Evolutionary conservation across 495 filamentous ascomycete genomes (phyloP).

Genomic region (Venustampulla echinocandica): DNA sequence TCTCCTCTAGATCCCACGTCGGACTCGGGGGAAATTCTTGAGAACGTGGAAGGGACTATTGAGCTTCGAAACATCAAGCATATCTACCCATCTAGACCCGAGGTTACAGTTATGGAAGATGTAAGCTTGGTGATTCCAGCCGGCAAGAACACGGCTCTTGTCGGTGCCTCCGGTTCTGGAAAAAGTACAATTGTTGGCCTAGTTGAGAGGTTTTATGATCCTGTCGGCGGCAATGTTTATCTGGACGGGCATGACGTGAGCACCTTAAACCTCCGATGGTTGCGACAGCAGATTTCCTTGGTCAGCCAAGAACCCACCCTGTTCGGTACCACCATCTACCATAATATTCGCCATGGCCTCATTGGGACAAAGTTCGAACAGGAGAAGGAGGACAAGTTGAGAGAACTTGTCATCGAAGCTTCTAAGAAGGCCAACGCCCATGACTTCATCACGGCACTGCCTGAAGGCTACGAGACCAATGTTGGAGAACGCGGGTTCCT

Average conservation of each 20-base stretch:
- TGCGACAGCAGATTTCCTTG: constrained; percentile 82
- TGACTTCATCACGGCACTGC: constrained; percentile 76
- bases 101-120: constrained; percentile 77
- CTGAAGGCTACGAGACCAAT: constrained; percentile 86
- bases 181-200: constrained; percentile 91
- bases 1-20: constrained; percentile 79
- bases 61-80: constrained; percentile 80
- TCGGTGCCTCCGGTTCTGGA: constrained; percentile 79
- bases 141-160: constrained; percentile 79
- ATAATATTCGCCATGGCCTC: constrained; percentile 80
- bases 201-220: constrained; percentile 88
- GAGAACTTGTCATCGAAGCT: constrained; percentile 65
- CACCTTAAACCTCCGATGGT: constrained; percentile 78
- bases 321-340: constrained; percentile 77
- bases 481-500: constrained; percentile 93
- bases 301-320: constrained; percentile 78
- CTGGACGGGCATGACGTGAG: constrained; percentile 80
- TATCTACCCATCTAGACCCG: constrained; percentile 86
- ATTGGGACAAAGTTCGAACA: constrained; percentile 75
- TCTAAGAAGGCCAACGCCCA: constrained; percentile 89
- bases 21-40: constrained; percentile 59
- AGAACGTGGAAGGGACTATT: constrained; percentile 65
- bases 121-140: constrained; percentile 72
- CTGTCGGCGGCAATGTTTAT: constrained; percentile 67
- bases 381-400: constrained; percentile 53